phyloP scores from a whole-genome alignment of 371 early-diverging fungal species.

The Capillidium rhysosporum region DNA sequence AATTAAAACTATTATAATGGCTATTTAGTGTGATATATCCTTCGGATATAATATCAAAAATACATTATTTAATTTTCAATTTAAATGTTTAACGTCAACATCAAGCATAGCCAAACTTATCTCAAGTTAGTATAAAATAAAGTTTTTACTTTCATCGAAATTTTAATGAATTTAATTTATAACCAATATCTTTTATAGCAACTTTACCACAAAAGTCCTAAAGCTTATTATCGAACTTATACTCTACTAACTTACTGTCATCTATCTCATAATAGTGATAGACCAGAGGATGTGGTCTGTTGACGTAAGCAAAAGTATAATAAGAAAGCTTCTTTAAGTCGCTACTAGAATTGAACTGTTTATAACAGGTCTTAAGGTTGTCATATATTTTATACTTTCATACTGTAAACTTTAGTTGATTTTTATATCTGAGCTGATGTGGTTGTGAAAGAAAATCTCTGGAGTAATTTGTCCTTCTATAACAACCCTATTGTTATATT shows the following conservation, averaged over 20 bases:
- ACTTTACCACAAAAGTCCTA: constrained; percentile 6
- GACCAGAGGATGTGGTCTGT: constrained; percentile 5
- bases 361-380: background rate
- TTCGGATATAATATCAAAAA: no score
- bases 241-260: background rate
- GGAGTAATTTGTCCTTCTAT: no score
- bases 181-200: background rate
- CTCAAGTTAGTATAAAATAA: no score
- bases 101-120: no score
- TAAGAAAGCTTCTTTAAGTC: background rate
- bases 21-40: no score
- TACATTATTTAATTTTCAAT: no score
- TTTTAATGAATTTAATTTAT: background rate
- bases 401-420: background rate
- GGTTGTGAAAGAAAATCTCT: no score
- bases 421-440: no score
- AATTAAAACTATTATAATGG: no score
- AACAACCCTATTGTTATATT: no score
- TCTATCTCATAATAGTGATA: constrained; percentile 3
- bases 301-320: background rate
- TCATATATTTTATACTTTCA: background rate
- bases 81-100: no score
- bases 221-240: background rate
- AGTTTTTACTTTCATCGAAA: background rate
- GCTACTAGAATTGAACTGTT: background rate